A percentile compares a stretch with the other conserved stretches of the same genome.
These are phyloP conservation scores for Fermentozyma sake DNA, from an alignment of 1,139 yeast genomes.

Conservation along the genomic window DNA sequence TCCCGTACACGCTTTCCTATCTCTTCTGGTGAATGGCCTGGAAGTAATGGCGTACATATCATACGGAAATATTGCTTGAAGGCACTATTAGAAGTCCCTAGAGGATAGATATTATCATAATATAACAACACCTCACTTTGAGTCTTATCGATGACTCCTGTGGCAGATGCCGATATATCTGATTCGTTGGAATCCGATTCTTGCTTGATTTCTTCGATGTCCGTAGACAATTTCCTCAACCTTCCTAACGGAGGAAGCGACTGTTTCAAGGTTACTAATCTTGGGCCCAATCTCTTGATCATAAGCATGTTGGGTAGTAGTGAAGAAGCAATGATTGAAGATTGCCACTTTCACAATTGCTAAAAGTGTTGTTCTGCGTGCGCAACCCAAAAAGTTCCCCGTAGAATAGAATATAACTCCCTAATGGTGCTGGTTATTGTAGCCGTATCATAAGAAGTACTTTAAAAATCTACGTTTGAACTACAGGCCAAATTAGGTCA, in stretches of 20 bases:
- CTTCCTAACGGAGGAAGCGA: too few relatives aligned
- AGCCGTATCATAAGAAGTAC: too few relatives aligned
- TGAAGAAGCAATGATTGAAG: too few relatives aligned
- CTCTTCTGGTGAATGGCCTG: constrained; percentile 10
- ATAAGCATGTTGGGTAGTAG: too few relatives aligned
- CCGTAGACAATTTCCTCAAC: constrained; percentile 20
- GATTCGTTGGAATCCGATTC: constrained; percentile 30
- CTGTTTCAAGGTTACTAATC: too few relatives aligned
- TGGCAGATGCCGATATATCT: constrained; percentile 35
- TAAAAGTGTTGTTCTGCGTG: too few relatives aligned
- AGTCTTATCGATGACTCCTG: constrained; percentile 40
- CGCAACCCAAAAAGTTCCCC: too few relatives aligned
- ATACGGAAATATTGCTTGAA: constrained; percentile 19
- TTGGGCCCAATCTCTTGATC: too few relatives aligned
- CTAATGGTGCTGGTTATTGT: too few relatives aligned
- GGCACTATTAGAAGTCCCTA: constrained; percentile 9
- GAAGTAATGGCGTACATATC: constrained; percentile 15
- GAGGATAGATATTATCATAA: constrained; percentile 36
- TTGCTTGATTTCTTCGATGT: constrained; percentile 28
- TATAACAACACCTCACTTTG: constrained; percentile 32
- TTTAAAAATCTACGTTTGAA: too few relatives aligned
- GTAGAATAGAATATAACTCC: too few relatives aligned
- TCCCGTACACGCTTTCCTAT: constrained; percentile 18
- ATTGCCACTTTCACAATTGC: too few relatives aligned
- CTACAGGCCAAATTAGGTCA: neutral